Conservation (phyloP, 345 rosid genomes). For the Pistacia integerrima region DNA sequence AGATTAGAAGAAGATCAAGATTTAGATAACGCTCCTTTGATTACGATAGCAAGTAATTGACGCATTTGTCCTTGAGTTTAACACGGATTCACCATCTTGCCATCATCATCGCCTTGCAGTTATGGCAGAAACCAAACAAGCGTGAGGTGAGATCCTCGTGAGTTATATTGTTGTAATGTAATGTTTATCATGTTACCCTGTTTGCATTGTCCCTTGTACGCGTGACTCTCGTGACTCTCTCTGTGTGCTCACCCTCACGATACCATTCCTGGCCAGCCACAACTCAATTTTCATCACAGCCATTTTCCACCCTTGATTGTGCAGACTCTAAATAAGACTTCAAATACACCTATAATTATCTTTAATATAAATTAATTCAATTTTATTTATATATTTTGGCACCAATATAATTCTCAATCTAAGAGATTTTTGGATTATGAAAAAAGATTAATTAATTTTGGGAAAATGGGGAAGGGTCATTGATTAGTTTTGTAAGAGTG, state of each 20-base stretch:
- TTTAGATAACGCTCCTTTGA: neutral
- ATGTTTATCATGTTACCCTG: neutral
- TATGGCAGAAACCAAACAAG: constrained; percentile 7
- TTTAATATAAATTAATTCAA: too few species aligned
- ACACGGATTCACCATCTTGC: neutral
- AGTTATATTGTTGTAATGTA: neutral
- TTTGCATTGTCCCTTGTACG: neutral
- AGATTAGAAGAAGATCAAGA: neutral
- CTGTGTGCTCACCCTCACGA: neutral
- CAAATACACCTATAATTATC: too few species aligned
- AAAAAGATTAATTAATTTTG: too few species aligned
- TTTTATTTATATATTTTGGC: too few species aligned
- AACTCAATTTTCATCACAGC: neutral
- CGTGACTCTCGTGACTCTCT: constrained; percentile 36
- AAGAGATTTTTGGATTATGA: too few species aligned
- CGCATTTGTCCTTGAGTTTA: constrained; percentile 4
- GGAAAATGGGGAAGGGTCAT: too few species aligned
- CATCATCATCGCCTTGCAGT: constrained; percentile 5
- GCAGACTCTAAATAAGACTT: neutral
- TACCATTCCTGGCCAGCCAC: neutral
- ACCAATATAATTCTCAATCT: too few species aligned
- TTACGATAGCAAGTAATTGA: neutral
- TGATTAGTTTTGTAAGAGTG: too few species aligned
- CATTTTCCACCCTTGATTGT: neutral
- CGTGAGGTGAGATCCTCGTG: constrained; percentile 17